Evolutionary conservation across 345 rosid genomes (phyloP).

Genomic region (Nephelium lappaceum): DNA sequence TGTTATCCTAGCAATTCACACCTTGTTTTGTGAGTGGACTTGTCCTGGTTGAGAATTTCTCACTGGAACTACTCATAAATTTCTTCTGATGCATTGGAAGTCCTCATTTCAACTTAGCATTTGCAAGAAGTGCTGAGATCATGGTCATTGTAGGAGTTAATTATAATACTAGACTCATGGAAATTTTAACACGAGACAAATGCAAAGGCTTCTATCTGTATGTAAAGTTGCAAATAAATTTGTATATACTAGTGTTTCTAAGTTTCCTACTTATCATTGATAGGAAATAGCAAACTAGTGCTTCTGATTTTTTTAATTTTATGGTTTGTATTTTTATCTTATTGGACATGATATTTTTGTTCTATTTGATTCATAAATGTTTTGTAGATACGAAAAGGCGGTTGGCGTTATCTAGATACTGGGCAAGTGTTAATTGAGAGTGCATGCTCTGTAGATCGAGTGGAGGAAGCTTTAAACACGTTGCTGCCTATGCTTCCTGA

Average conservation of each 20-base stretch:
- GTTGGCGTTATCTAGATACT: constrained; percentile 98
- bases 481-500: constrained; percentile 94
- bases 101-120: not conserved
- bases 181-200: not conserved
- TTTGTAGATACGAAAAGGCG: constrained; percentile 84
- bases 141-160: not conserved
- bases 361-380: constrained; percentile 10
- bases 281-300: too few species aligned
- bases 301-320: not conserved
- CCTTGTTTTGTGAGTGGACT: not conserved
- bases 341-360: not conserved
- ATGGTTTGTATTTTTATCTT: constrained; percentile 1
- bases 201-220: not conserved
- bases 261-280: not conserved
- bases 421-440: constrained; percentile 99
- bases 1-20: not conserved
- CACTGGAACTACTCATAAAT: constrained; percentile 3
- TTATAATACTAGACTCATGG: not conserved
- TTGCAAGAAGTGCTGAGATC: not conserved
- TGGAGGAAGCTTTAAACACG: constrained; percentile 95
- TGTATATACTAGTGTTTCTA: not conserved
- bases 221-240: not conserved
- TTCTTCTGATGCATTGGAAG: not conserved
- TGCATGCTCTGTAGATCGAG: constrained; percentile 98
- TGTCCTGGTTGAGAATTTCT: not conserved